Evolutionary conservation across 148 eudicot genomes (phyloP), one percentile per base, ranked within the genome.

Genomic region (Oxyria digyna): DNA sequence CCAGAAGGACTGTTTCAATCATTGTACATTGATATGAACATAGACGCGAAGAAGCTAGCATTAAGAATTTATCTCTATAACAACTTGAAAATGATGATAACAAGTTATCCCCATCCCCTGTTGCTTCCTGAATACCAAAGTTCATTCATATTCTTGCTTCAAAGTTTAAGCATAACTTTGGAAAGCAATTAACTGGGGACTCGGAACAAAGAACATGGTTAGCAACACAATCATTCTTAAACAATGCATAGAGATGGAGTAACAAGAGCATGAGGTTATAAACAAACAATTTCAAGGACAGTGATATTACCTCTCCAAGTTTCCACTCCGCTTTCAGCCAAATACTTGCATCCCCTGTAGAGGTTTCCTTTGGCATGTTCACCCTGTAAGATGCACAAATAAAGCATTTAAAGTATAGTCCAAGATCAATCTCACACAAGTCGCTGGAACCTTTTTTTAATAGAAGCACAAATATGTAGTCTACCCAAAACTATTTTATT

Each of bases 301-400:
- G 38, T 59, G 42, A 48, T 75, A 54, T 76, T 82, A 93, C 98
- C 95, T 85, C 91, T 74, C 91, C 95, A 46, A 67, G 79, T 23
- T 72, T 81, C 96, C 96, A 89, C 81, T 84, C 83, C 6, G 76
- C 78, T 73, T 85, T 91, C 74, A 75, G 32, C 96, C 98, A 93
- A 71, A 89, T 83, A 73, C 80, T 59, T 72, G 82, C 71, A 76
- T 87, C 87, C 62, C 54, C 77, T 67, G 78, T 37, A 64, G 69
- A 67, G 14, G 42, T 77, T 65, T 72, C 78, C 42, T 17, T 78
- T 67, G 69, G 75, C 69, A 71, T 67, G 67, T 72, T 74, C 57
- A 67, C 73, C 62, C 93, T 89, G 85, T 71, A 80, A 42, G 37
- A 74, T 23, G 62, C 13, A 71, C 46, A 65, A 10, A 73, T 27